Evolutionary conservation across 2,329 filamentous ascomycete species (phyloP), one percentile per base, ranked within the genome.

Genomic region (Colletotrichum eremochloae): DNA sequence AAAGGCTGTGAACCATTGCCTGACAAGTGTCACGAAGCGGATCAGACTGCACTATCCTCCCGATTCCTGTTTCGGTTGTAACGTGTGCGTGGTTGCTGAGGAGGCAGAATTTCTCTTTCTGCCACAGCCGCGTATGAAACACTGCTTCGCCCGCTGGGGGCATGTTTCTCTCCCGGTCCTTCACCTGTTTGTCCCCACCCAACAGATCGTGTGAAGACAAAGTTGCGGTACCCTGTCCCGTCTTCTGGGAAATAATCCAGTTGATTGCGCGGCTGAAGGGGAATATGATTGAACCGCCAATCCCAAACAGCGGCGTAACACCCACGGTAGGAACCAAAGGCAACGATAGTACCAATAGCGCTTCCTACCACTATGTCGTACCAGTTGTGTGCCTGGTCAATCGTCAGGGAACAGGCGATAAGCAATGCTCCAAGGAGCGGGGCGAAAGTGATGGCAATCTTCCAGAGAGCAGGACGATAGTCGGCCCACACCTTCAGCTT

Each of bases 401-500:
- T 88, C 1, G 89, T 91, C 9, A 93, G 82, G 0, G 87, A 85
- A 20, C 90, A 89, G 7, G 86, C 88, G 36, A 93, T 88, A 4
- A 93, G 79, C 1, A 84, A 82, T 0, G 91, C 90, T 1, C 85
- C 88, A 0, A 93, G 84, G 1, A 93, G 79, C 0, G 92, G 92
- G 0, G 86, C 79, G 74, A 89, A 88, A 3, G 88, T 82, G 12
- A 86, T 84, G 5, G 88, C 82, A 5, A 93, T 81, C 79, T 92
- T 93, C 91, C 91, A 93, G 80, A 92, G 87, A 0, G 88, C 85
- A 0, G 91, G 87, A 71, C 91, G 90, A 77, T 92, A 89, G 78
- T 92, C 90, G 29, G 87, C 84, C 82, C 88, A 93, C 63, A 93
- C 87, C 82, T 93, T 93, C 50, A 94, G 82, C 81, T 94, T 93